Conservation (phyloP, 495 filamentous ascomycete genomes). For the Podospora bellae-mahoneyi region DNA sequence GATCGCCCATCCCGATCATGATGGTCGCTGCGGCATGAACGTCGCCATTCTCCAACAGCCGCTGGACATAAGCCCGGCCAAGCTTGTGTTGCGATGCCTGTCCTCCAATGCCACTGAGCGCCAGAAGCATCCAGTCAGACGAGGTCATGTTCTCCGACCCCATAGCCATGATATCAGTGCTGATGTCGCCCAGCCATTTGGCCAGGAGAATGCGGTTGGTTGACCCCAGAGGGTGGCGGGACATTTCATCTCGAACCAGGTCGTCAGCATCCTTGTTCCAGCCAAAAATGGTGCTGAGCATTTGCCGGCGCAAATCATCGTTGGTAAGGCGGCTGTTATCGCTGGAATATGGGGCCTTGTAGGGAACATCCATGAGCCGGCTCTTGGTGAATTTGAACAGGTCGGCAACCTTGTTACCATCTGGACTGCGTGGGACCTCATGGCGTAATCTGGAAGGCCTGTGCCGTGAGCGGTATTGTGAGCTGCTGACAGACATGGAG, state of each 20-base stretch:
- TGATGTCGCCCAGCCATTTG: slow-evolving; percentile 89
- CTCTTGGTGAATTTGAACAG: slow-evolving; percentile 66
- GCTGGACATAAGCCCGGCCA: slow-evolving; percentile 87
- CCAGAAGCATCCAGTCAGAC: slow-evolving; percentile 95
- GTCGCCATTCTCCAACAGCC: slow-evolving; percentile 83
- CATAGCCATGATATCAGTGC: slow-evolving; percentile 75
- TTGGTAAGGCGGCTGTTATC: slow-evolving; percentile 67
- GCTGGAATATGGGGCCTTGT: slow-evolving; percentile 59
- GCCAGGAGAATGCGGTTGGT: slow-evolving; percentile 73
- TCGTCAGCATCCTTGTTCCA: slow-evolving; percentile 85
- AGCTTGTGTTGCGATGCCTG: slow-evolving; percentile 82
- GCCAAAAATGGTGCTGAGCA: slow-evolving; percentile 92
- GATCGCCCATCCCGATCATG: slow-evolving; percentile 84
- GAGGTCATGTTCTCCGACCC: slow-evolving; percentile 78
- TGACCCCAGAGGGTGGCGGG: slow-evolving; percentile 66
- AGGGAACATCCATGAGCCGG: slow-evolving; percentile 75
- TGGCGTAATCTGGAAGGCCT: slow-evolving; percentile 73
- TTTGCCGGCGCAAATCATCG: slow-evolving; percentile 82
- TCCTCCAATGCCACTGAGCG: slow-evolving; percentile 80
- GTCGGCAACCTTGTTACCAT: slow-evolving; percentile 58
- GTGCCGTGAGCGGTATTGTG: slow-evolving; percentile 58
- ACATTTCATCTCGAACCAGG: slow-evolving; percentile 83
- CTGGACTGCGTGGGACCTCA: slow-evolving; percentile 67
- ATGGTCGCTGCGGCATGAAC: slow-evolving; percentile 89
- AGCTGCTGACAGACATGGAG: slow-evolving; percentile 59